Evolutionary conservation across 331 rosid species (phyloP).

Genomic region (Malus hybrid): DNA sequence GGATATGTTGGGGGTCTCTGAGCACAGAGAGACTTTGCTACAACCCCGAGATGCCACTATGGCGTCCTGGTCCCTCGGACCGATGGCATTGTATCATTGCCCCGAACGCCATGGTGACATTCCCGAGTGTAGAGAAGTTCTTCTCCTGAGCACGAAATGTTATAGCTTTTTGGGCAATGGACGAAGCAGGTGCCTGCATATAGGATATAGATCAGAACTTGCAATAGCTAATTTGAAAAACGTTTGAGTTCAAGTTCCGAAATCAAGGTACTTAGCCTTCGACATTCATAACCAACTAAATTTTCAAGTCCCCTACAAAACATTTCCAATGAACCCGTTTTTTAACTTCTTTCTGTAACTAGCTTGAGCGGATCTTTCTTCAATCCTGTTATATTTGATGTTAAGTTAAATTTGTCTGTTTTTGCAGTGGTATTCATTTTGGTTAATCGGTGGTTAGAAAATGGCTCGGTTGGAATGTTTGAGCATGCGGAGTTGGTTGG

Average conservation of each 20-base stretch:
- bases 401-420: neutral
- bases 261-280: neutral
- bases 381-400: neutral
- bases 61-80: neutral
- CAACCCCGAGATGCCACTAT: neutral
- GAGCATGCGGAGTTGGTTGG: conserved; percentile 75
- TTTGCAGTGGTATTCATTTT: conserved; percentile 67
- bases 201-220: neutral
- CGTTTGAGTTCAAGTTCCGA: neutral
- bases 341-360: neutral
- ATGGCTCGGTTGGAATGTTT: conserved; percentile 59
- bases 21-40: neutral
- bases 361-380: neutral
- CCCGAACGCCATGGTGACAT: neutral
- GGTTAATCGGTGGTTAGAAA: conserved; percentile 34
- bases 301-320: neutral
- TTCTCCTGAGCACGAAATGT: no score
- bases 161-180: neutral
- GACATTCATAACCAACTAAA: neutral
- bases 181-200: neutral
- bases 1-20: neutral
- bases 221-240: neutral
- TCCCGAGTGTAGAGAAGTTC: neutral
- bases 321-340: conserved; percentile 8
- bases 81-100: neutral